Evolutionary conservation across 768 basidiomycete genomes (phyloP), one percentile per base, ranked within the genome.

Genomic region (Suillus weaverae): DNA sequence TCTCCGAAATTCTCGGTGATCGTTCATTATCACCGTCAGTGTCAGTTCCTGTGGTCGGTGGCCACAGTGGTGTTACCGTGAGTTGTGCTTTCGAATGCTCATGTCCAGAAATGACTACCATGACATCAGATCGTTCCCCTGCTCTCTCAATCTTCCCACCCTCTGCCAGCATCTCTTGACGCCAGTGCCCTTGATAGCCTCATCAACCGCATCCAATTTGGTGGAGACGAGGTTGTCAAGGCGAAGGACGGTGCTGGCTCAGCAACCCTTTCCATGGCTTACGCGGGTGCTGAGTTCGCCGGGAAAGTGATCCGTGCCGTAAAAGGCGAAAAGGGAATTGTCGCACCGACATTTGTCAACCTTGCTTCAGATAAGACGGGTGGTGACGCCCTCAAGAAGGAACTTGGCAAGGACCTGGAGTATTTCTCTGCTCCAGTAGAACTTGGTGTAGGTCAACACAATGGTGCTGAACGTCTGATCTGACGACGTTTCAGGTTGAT

Each of bases 191-290:
- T 87, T 71, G 86, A 88, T 33, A 78, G 82, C 16, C 84, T 98
- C 59, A 82, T 92, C 56, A 83, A 94, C 63, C 91, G 94, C 69
- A 94, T 97, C 71, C 95, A 97, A 77, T 97, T 92, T 72, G 96
- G 96, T 63, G 96, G 95, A 64, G 96, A 97, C 70, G 96, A 99
- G 80, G 96, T 99, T 73, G 97, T 99, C 76, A 92, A 97, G 81
- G 97, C 97, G 51, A 99, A 99, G 83, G 91, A 94, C 71, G 89
- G 89, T 64, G 77, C 83, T 60, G 97, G 97, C 53, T 95, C 94
- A 38, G 96, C 96, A 10, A 97, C 95, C n/a, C 86, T 97, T 64
- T 95, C 93, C 39, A 98, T 98, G 95, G 95, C 95, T 1, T 94
- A 90, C 70, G 93, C 97, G 60, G 97, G 95, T 64, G 92, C 92